Evolutionary conservation across 306 rosid genomes (phyloP).

Genomic region (Gastrolobium bilobum): DNA sequence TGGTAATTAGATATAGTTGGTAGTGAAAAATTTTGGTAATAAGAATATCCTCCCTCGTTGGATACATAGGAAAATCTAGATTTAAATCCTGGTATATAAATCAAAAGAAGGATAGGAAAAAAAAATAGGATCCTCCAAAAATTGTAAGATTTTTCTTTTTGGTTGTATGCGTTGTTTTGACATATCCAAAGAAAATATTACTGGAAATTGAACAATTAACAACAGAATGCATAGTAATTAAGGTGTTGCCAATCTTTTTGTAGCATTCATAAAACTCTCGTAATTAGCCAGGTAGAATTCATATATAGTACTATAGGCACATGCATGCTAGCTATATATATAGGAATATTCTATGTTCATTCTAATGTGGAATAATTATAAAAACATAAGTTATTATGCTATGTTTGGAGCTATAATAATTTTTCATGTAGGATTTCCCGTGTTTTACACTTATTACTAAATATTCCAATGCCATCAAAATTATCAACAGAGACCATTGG

Average conservation of each 20-base stretch:
- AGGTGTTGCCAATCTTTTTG: conserved; percentile 19
- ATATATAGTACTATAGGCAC: not conserved
- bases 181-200: not conserved
- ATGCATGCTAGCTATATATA: conserved; percentile 8
- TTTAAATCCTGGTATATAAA: not conserved
- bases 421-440: not conserved
- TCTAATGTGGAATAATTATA: not conserved
- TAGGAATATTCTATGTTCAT: conserved; percentile 41
- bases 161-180: not conserved
- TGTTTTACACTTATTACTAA: conserved; percentile 9
- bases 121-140: not conserved
- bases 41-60: too few species aligned
- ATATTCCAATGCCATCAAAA: conserved; percentile 36
- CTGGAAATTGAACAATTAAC: not conserved
- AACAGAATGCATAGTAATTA: not conserved
- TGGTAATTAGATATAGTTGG: too few species aligned
- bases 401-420: conserved; percentile 25
- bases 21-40: too few species aligned
- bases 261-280: not conserved
- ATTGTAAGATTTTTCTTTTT: not conserved
- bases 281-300: not conserved
- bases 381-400: conserved; percentile 33
- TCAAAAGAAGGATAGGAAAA: not conserved
- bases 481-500: conserved; percentile 33
- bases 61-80: conserved; percentile 7